Percentiles rank a stretch among this genome's conserved stretches.
Evolutionary conservation across 306 rosid species (phyloP).

Genomic region (Luffa aegyptiaca): DNA sequence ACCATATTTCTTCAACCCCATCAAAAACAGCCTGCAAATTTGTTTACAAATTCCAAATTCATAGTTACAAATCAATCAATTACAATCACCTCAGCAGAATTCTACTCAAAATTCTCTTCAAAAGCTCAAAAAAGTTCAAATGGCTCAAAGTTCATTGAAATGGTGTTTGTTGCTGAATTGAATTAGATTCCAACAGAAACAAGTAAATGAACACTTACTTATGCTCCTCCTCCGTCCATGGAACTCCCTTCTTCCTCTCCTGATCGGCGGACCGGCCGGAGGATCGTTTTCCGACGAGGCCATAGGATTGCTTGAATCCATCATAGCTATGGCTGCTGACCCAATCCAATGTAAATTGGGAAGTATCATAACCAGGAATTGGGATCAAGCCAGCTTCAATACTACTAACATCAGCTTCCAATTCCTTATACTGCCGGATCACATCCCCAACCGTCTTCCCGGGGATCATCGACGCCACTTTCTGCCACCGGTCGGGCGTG

Average conservation of each 20-base stretch:
- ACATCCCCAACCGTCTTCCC: slow-evolving; percentile 69
- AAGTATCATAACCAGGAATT: slow-evolving; percentile 48
- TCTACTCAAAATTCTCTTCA: neutral
- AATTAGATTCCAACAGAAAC: neutral
- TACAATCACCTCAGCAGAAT: neutral
- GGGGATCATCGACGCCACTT: slow-evolving; percentile 69
- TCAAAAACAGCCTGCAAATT: slow-evolving; percentile 49
- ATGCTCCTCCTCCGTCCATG: slow-evolving; percentile 67
- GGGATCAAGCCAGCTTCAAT: slow-evolving; percentile 82
- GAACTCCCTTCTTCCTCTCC: slow-evolving; percentile 57
- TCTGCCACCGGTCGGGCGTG: slow-evolving; percentile 71
- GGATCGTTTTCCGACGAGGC: slow-evolving; percentile 45
- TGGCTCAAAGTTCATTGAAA: neutral
- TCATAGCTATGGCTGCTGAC: slow-evolving; percentile 37
- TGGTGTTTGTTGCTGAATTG: neutral
- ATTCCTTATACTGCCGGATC: slow-evolving; percentile 52
- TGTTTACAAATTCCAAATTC: neutral
- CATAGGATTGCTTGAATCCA: slow-evolving; percentile 38
- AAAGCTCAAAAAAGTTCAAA: neutral
- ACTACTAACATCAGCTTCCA: slow-evolving; percentile 60
- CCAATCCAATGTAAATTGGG: slow-evolving; percentile 78
- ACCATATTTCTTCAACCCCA: slow-evolving; percentile 54
- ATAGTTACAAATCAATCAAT: neutral
- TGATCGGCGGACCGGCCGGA: slow-evolving; percentile 46
- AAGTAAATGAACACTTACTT: slow-evolving; percentile 27